phyloP scores from a whole-genome alignment of 164 flowering plant genomes.

The Tetracentron sinense region DNA sequence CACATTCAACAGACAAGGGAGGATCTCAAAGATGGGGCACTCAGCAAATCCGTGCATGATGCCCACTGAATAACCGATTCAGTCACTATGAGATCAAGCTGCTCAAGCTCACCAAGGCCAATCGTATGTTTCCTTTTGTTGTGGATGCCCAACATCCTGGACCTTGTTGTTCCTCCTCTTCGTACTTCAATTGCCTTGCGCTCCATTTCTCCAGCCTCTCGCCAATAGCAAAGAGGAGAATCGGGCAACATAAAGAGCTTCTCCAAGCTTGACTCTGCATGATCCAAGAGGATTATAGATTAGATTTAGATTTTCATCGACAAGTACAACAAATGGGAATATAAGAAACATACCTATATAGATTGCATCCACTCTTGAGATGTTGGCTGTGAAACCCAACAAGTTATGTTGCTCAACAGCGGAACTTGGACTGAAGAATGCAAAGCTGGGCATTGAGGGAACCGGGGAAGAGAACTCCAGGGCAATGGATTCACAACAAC shows the following conservation, averaged over 20 bases:
- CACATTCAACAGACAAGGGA: constrained; percentile 77
- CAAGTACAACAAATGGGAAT: neutral
- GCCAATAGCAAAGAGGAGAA: constrained; percentile 16
- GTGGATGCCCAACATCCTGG: constrained; percentile 45
- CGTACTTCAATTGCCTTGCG: constrained; percentile 29
- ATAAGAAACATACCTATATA: constrained; percentile 40
- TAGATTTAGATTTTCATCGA: neutral
- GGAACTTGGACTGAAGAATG: constrained; percentile 54
- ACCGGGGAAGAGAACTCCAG: constrained; percentile 47
- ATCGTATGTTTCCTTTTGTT: constrained; percentile 75
- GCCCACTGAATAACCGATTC: constrained; percentile 92
- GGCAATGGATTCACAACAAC: constrained; percentile 33
- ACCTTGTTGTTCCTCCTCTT: constrained; percentile 26
- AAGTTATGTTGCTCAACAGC: constrained; percentile 26
- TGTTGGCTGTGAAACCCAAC: constrained; percentile 16
- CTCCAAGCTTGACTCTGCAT: constrained; percentile 35
- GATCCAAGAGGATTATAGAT: constrained; percentile 6
- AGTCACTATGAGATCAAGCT: constrained; percentile 60
- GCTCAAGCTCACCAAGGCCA: constrained; percentile 75
- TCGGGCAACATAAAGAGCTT: constrained; percentile 31
- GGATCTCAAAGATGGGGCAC: constrained; percentile 59
- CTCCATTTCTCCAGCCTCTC: constrained; percentile 18
- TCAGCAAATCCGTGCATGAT: constrained; percentile 73
- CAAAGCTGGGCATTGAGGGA: constrained; percentile 70
- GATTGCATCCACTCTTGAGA: constrained; percentile 19